A percentile compares a stretch with the other conserved stretches of the same genome.
These are phyloP conservation scores for Dactylellina drechsleri DNA, from an alignment of 2,329 filamentous ascomycete genomes.

Conservation along the genomic window DNA sequence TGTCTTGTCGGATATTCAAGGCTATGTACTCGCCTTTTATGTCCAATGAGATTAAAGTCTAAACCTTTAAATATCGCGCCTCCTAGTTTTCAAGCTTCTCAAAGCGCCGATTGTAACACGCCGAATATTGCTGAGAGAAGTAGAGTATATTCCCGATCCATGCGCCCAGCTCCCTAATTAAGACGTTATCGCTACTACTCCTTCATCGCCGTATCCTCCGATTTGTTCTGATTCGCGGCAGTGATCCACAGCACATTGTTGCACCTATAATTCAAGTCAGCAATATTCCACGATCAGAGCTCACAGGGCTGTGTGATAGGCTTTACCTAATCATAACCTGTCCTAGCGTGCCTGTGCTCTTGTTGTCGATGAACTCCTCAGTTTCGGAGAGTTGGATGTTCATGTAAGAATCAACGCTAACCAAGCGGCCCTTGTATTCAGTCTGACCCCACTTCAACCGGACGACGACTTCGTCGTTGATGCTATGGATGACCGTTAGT, in stretches of 20 bases:
- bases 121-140: background rate
- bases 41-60: slow-evolving; percentile 27
- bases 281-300: background rate
- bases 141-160: slow-evolving; percentile 7
- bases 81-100: background rate
- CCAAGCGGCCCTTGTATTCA: slow-evolving; percentile 93
- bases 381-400: slow-evolving; percentile 92
- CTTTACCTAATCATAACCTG: slow-evolving; percentile 87
- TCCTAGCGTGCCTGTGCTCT: slow-evolving; percentile 84
- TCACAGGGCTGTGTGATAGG: background rate
- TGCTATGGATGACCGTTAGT: slow-evolving; percentile 64
- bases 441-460: slow-evolving; percentile 98
- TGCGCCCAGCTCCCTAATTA: background rate
- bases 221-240: slow-evolving; percentile 58
- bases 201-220: slow-evolving; percentile 67
- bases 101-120: too few relatives aligned
- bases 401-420: slow-evolving; percentile 98
- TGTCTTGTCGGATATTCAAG: slow-evolving; percentile 35
- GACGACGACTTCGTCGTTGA: slow-evolving; percentile 89
- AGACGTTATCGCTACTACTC: slow-evolving; percentile 60
- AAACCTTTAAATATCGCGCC: slow-evolving; percentile 24
- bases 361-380: slow-evolving; percentile 89
- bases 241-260: slow-evolving; percentile 97
- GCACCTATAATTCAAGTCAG: slow-evolving; percentile 68
- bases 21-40: slow-evolving; percentile 53